phyloP scores from a whole-genome alignment of 2,329 filamentous ascomycete species.

The Ophiostoma quercus region DNA sequence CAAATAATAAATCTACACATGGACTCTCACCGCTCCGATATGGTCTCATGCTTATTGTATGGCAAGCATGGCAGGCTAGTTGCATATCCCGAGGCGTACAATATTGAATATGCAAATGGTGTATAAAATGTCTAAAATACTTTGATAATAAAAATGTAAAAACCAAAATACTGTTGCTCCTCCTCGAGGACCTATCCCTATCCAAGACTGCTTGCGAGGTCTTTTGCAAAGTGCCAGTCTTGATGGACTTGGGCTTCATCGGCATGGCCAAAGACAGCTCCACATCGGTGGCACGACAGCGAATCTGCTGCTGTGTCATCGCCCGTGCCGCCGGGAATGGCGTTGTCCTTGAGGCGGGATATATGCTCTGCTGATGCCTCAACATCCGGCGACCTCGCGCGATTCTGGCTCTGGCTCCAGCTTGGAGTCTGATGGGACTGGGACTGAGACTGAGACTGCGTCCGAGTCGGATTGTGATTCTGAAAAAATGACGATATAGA shows the following conservation, averaged over 20 bases:
- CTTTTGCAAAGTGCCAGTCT: slow-evolving; percentile 93
- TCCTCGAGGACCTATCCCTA: neutral
- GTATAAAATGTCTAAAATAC: neutral
- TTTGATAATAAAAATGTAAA: too few species aligned
- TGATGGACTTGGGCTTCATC: slow-evolving; percentile 68
- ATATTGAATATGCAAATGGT: neutral
- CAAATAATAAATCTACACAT: neutral
- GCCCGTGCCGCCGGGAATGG: neutral
- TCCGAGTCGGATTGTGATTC: neutral
- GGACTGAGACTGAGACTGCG: neutral
- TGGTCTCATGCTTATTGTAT: neutral
- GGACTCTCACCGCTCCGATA: neutral
- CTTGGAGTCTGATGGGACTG: too few species aligned
- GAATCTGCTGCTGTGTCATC: neutral
- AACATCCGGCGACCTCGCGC: neutral
- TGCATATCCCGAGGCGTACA: neutral
- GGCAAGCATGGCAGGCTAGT: neutral
- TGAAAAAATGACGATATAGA: slow-evolving; percentile 26
- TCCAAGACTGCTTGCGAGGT: slow-evolving; percentile 44
- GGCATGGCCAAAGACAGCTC: slow-evolving; percentile 49
- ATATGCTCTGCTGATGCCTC: neutral
- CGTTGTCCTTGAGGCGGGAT: neutral
- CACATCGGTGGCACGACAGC: slow-evolving; percentile 12
- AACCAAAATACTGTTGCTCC: too few species aligned
- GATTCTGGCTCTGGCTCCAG: neutral